Percentiles rank a stretch among this genome's conserved stretches.
phyloP scores from a whole-genome alignment of 2,329 filamentous ascomycete genomes.

The Teratosphaeria zuluensis region DNA sequence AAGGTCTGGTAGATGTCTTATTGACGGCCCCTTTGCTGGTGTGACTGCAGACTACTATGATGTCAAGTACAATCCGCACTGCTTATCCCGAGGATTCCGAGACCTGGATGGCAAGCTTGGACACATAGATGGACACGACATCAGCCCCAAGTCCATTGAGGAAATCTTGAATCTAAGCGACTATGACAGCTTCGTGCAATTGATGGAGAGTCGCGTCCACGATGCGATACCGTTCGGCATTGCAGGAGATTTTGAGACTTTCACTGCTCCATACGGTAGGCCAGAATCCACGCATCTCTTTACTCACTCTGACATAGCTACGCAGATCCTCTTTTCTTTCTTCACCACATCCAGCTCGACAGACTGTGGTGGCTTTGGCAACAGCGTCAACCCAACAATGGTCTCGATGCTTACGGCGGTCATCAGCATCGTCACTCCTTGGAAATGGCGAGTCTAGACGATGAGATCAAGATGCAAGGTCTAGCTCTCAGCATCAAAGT shows the following conservation, averaged over 20 bases:
- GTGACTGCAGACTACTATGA: conserved; percentile 8
- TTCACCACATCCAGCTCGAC: conserved; percentile 20
- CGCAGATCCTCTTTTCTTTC: conserved; percentile 18
- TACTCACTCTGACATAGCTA: neutral
- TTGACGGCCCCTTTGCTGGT: conserved; percentile 18
- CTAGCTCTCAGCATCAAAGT: conserved; percentile 12
- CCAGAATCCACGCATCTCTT: neutral
- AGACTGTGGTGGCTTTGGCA: conserved; percentile 18
- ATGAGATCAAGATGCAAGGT: conserved; percentile 10
- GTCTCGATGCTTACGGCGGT: conserved; percentile 8
- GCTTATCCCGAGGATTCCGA: conserved; percentile 15
- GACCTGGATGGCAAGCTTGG: conserved; percentile 9
- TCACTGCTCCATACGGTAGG: conserved; percentile 14
- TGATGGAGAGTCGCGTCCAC: conserved; percentile 14
- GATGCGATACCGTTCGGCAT: conserved; percentile 16
- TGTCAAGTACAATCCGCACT: conserved; percentile 11
- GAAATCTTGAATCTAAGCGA: conserved; percentile 5
- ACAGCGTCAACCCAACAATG: conserved; percentile 7
- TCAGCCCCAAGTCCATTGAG: conserved; percentile 12
- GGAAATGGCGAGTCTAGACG: conserved; percentile 13
- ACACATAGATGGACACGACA: conserved; percentile 9
- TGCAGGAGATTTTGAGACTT: conserved; percentile 15
- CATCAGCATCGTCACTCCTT: conserved; percentile 9
- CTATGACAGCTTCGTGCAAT: conserved; percentile 11
- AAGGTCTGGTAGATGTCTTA: conserved; percentile 12